A percentile compares a stretch with the other conserved stretches of the same genome.
These are phyloP conservation scores for Fomitopsis palustris DNA, from an alignment of 1,284 basidiomycete genomes.

Conservation along the genomic window DNA sequence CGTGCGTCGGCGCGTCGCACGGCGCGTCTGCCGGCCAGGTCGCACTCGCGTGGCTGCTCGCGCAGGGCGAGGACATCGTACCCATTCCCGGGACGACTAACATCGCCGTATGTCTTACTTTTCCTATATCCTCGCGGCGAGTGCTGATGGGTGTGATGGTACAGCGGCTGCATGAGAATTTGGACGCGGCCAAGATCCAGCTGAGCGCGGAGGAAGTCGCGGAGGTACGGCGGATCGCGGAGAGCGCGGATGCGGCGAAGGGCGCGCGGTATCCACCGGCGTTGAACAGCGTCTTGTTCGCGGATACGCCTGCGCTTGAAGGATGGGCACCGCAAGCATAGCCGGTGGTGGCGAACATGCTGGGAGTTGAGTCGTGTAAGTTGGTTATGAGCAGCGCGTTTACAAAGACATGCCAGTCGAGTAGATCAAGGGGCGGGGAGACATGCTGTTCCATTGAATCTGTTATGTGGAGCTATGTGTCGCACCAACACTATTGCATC, in stretches of 20 bases:
- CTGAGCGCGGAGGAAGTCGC: slow-evolving; percentile 32
- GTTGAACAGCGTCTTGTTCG: slow-evolving; percentile 13
- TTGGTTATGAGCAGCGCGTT: too few relatives aligned
- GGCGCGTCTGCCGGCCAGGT: slow-evolving; percentile 38
- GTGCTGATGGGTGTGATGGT: too few relatives aligned
- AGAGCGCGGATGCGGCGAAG: slow-evolving; percentile 22
- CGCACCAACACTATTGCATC: too few relatives aligned
- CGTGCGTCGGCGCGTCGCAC: slow-evolving; percentile 29
- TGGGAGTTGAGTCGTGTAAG: too few relatives aligned
- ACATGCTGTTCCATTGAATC: too few relatives aligned
- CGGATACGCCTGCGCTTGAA: slow-evolving; percentile 17
- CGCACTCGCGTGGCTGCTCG: slow-evolving; percentile 41
- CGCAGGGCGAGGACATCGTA: slow-evolving; percentile 33
- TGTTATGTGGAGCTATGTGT: too few relatives aligned
- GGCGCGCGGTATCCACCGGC: slow-evolving; percentile 18
- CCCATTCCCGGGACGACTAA: slow-evolving; percentile 37
- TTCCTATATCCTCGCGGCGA: too few relatives aligned
- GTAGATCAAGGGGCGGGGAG: too few relatives aligned
- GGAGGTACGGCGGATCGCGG: slow-evolving; percentile 28
- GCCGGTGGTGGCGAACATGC: too few relatives aligned
- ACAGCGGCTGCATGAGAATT: slow-evolving; percentile 42
- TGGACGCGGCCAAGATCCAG: slow-evolving; percentile 28
- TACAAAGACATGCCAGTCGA: too few relatives aligned
- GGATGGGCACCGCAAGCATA: not conserved
- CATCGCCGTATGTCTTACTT: slow-evolving; percentile 18